These are phyloP conservation scores for Cercophora scortea DNA, from an alignment of 495 filamentous ascomycete species.

Conservation along the genomic window DNA sequence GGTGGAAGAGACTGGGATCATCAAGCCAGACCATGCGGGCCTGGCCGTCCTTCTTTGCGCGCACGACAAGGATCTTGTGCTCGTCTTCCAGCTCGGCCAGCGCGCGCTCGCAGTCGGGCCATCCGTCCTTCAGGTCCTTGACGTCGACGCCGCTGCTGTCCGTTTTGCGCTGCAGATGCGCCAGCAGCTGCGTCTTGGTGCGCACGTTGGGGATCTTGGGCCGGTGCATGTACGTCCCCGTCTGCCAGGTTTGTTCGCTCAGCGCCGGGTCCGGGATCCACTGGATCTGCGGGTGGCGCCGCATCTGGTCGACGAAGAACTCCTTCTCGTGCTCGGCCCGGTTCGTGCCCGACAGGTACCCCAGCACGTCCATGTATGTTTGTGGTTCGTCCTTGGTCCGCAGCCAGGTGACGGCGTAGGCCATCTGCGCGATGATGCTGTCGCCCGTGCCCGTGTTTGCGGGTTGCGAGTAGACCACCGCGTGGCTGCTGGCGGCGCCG, in stretches of 20 bases:
- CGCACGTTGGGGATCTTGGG: constrained; percentile 73
- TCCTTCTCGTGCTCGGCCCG: constrained; percentile 32
- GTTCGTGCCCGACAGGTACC: constrained; percentile 64
- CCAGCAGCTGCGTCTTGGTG: constrained; percentile 63
- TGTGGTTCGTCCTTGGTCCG: constrained; percentile 67
- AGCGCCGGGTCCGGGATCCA: constrained; percentile 53
- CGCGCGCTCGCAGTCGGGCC: constrained; percentile 70
- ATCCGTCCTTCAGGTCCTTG: constrained; percentile 89
- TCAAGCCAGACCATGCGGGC: constrained; percentile 84
- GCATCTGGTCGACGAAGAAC: constrained; percentile 39
- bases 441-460: constrained; percentile 66
- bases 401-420: constrained; percentile 76
- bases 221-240: constrained; percentile 67
- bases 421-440: constrained; percentile 75
- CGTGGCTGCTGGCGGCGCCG: constrained; percentile 28
- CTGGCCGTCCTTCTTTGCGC: constrained; percentile 88
- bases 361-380: constrained; percentile 63
- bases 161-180: constrained; percentile 68
- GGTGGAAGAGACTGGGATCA: constrained; percentile 64
- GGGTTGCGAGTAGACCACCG: constrained; percentile 69
- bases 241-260: constrained; percentile 45
- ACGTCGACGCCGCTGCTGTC: constrained; percentile 77
- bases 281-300: constrained; percentile 59
- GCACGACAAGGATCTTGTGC: constrained; percentile 72
- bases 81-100: constrained; percentile 71